Conservation (phyloP, 1,284 basidiomycete species). For the Fomitopsis schrenkii region DNA sequence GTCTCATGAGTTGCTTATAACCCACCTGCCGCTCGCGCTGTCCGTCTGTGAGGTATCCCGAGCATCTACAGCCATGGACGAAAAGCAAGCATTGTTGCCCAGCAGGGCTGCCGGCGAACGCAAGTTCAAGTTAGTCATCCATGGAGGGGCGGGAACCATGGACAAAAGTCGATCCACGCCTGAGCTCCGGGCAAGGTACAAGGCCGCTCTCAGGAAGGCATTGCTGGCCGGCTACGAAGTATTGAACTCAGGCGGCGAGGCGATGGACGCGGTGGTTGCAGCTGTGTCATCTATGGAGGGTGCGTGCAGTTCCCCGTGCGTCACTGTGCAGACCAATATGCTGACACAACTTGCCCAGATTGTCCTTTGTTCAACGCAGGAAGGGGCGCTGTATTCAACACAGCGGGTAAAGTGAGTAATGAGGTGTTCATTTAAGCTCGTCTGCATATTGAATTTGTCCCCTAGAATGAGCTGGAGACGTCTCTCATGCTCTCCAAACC, state of each 20-base stretch:
- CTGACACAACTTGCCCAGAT: conserved; percentile 37
- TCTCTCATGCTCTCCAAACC: conserved; percentile 78
- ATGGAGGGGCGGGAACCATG: conserved; percentile 78
- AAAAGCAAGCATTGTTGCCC: conserved; percentile 11
- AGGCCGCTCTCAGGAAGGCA: conserved; percentile 47
- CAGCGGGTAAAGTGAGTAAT: conserved; percentile 59
- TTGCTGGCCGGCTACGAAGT: conserved; percentile 62
- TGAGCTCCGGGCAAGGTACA: conserved; percentile 57
- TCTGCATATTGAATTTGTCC: neutral
- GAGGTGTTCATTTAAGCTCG: neutral
- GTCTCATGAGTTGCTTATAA: neutral
- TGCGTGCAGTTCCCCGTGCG: conserved; percentile 20
- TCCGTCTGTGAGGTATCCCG: neutral
- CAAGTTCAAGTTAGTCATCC: conserved; percentile 60
- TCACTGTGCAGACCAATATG: neutral
- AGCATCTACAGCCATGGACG: neutral
- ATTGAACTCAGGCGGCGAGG: conserved; percentile 64
- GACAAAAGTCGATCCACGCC: conserved; percentile 55
- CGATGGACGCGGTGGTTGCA: conserved; percentile 78
- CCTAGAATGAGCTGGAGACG: conserved; percentile 74
- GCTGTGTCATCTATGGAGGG: conserved; percentile 75
- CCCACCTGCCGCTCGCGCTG: neutral
- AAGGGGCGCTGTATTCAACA: conserved; percentile 79
- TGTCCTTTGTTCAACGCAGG: conserved; percentile 75
- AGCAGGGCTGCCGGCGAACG: neutral